Base-by-base conservation (phyloP, 176 grass and related monocot genomes). In the Oryza punctata region DNA sequence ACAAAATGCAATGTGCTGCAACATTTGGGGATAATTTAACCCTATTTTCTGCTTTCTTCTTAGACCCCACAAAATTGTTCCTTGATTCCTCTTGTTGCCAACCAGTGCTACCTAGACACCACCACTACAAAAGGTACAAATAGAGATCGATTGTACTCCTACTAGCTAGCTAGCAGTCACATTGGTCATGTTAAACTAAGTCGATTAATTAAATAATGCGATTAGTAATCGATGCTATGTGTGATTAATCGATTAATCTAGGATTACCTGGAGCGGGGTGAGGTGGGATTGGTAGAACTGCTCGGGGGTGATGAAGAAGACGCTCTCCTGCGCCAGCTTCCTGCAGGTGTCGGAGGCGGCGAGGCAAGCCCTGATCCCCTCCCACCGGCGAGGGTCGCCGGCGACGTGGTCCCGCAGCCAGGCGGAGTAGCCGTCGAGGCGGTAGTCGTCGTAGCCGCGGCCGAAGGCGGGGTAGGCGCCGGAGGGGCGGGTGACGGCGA, bases 391-490 rank as follows among this genome's bases (percentile, higher is more conserved):
- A 1, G 67, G 43, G 10, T 95, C 85, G 1, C 76, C 91, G 26
- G 40, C 28, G 10, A 95, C 91, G 59, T 94, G 87, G 9, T 78
- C 35, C 0, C 91, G 25, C 47, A 95, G 79, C 96, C 96, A 98
- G 1, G 49, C 28, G 1, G 96, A 94, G 92, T 91, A 95, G 0
- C 93, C 93, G 2, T 65, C 81, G 43, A 98, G 87, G 32, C 78
- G 84, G 81, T 98, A 98, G 14, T 98, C 93, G 19, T 82, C 75
- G 89, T 95, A 98, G 0, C 78, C 87, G 14, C 91, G 43, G 14
- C 91, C 96, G 13, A 87, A 93, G 0, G 41, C 87, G 3, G 69
- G 24, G 89, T 90, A 89, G 0, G 84, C 82, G 3, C 92, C 89
- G 57, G 72, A 65, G 9, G 38, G 78, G 54, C 73, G 81, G 32